These are phyloP conservation scores for Delonix regia DNA, from an alignment of 306 rosid species.

Conservation along the genomic window DNA sequence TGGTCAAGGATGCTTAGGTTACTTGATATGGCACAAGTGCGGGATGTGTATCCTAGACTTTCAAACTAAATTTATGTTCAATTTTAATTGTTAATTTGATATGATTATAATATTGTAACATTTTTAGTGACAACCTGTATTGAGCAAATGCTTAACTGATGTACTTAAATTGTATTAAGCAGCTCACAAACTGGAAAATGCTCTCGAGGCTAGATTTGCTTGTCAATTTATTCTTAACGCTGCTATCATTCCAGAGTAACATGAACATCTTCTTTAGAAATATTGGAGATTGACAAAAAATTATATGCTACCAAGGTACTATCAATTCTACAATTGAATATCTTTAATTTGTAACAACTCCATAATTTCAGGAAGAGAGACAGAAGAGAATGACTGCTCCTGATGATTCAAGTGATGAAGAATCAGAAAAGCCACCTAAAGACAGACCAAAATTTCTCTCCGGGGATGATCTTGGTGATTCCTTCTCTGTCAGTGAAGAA, in stretches of 20 bases:
- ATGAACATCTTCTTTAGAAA: background rate
- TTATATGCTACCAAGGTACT: background rate
- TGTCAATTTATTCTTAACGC: background rate
- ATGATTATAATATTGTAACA: slow-evolving; percentile 1
- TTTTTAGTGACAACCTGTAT: background rate
- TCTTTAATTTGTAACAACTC: background rate
- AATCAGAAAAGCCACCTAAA: slow-evolving; percentile 53
- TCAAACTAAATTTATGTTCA: slow-evolving; percentile 15
- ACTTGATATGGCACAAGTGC: slow-evolving; percentile 3
- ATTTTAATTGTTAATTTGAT: slow-evolving; percentile 9
- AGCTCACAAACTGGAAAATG: background rate
- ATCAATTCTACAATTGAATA: slow-evolving; percentile 15
- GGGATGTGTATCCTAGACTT: background rate
- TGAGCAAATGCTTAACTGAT: background rate
- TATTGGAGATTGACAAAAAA: background rate
- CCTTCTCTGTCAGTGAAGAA: slow-evolving; percentile 68
- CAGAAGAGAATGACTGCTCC: slow-evolving; percentile 81
- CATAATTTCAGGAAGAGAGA: slow-evolving; percentile 72
- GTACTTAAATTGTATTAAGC: background rate
- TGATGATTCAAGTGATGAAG: slow-evolving; percentile 74
- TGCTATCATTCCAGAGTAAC: background rate
- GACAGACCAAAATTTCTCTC: slow-evolving; percentile 63
- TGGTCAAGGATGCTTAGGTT: slow-evolving; percentile 12
- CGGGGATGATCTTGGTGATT: slow-evolving; percentile 97
- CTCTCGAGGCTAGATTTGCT: background rate